A percentile compares a stretch with the other conserved stretches of the same genome.
These are phyloP conservation scores for Hemerocallis citrina DNA, from an alignment of 106 monocot genomes.

Conservation along the genomic window DNA sequence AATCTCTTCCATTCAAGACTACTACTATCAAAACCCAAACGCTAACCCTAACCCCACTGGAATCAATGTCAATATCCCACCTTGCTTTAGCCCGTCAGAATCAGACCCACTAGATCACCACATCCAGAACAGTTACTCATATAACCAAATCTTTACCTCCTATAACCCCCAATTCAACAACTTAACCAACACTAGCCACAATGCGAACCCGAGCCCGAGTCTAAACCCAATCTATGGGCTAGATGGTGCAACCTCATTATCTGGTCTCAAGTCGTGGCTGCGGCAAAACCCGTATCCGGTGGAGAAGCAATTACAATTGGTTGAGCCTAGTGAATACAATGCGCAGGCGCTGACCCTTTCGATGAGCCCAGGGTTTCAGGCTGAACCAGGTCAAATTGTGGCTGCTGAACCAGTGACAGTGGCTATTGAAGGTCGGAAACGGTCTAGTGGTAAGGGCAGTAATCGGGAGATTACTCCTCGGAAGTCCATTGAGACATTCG, in stretches of 20 bases:
- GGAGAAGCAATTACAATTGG: conserved; percentile 2
- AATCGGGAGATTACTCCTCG: conserved; percentile 24
- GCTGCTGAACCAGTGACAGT: not conserved
- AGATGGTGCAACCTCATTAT: conserved; percentile 42
- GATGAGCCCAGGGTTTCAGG: conserved; percentile 18
- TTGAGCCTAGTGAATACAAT: conserved; percentile 11
- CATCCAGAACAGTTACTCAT: not conserved
- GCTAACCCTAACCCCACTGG: conserved; percentile 7
- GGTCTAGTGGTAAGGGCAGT: conserved; percentile 6
- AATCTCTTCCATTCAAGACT: conserved; percentile 24
- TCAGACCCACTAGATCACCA: not conserved
- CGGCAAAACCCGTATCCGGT: conserved; percentile 36
- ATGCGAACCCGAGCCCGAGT: conserved; percentile 7
- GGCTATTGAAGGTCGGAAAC: conserved; percentile 8
- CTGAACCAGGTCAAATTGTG: conserved; percentile 3
- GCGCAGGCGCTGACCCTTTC: conserved; percentile 38
- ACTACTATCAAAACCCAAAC: conserved; percentile 14
- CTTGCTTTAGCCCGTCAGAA: conserved; percentile 14
- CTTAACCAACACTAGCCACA: conserved; percentile 9
- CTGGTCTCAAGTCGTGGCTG: conserved; percentile 86
- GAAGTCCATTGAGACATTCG: conserved; percentile 62
- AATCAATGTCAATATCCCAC: conserved; percentile 51
- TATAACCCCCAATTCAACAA: not conserved
- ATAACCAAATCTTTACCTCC: not conserved
- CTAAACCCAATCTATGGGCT: conserved; percentile 18